phyloP scores from a whole-genome alignment of 2,329 filamentous ascomycete species.

The Fusarium dlaminii region DNA sequence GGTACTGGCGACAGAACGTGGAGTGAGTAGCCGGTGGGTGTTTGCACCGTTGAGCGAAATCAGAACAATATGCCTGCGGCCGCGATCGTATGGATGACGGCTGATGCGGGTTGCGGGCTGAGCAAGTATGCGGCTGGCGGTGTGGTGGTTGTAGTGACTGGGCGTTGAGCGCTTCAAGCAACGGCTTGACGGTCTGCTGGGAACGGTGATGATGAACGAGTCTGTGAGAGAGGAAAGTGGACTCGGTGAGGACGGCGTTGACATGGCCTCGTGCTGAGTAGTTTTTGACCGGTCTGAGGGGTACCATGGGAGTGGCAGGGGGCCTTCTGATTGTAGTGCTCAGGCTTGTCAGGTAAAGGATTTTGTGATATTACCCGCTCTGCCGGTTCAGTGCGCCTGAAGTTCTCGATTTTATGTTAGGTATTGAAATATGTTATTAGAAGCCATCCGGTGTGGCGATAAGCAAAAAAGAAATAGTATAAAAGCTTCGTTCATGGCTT shows the following conservation, averaged over 20 bases:
- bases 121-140: constrained; percentile 42
- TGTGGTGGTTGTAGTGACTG: constrained; percentile 44
- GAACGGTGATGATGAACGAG: constrained; percentile 49
- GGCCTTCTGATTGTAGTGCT: constrained; percentile 40
- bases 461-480: neutral
- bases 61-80: constrained; percentile 40
- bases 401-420: constrained; percentile 28
- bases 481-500: constrained; percentile 19
- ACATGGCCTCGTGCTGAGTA: constrained; percentile 52
- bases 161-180: constrained; percentile 44
- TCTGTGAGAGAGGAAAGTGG: constrained; percentile 50
- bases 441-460: constrained; percentile 1
- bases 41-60: constrained; percentile 35
- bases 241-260: constrained; percentile 53
- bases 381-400: constrained; percentile 40
- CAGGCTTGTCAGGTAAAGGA: constrained; percentile 20
- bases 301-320: constrained; percentile 48
- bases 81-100: constrained; percentile 44
- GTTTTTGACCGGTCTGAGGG: constrained; percentile 55
- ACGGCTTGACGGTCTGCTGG: constrained; percentile 42
- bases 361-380: constrained; percentile 37
- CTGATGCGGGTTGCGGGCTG: constrained; percentile 43
- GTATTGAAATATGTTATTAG: constrained; percentile 28
- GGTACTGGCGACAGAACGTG: constrained; percentile 35
- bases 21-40: constrained; percentile 19